Base-by-base conservation (phyloP, 2,329 filamentous ascomycete genomes). In the Curvularia lunata region DNA sequence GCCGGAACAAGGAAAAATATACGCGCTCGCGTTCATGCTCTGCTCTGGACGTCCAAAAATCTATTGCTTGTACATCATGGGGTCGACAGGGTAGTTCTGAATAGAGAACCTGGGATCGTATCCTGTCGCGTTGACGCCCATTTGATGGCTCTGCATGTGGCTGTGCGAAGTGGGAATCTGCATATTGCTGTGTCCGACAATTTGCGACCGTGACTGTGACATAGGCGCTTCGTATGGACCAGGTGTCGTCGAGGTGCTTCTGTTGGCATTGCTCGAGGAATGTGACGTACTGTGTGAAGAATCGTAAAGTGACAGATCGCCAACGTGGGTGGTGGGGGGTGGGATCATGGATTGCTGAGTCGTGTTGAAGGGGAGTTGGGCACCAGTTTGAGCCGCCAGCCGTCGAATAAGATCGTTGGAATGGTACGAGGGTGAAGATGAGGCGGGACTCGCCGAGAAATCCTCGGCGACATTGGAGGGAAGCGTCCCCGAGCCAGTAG, bases 251-350 rank as follows among this genome's bases (percentile, higher is more conserved):
- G 71, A 69, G 40, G 67, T 71, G 55, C 73, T 75, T 19, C 68
- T 57, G 9, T 70, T 68, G 27, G 64, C 70, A 28, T 72, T 74
- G 27, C 66, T 70, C 6, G 73, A 70, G 19, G 72, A 74, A 56
- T 75, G 72, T 28, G 71, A 59, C 40, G 63, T 61, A 48, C 64
- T 74, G 45, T 75, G 73, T 27, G 72, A 65, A 6, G 73, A 61
- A 47, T 74, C 71, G 56, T 76, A 75, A 5, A 75, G 59, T 40
- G 72, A 73, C 47, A 75, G 65, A 48, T 75, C 73, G 42, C 74
- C 73, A 4, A 74, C 70, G 52, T 73, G 72, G 42, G 70, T 71
- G 41, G 68, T 66, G 10, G 74, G 65, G 16, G 68, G 66, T 30
- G 71, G 57, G 13, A 74, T 63, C 50, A 74, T 67, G 41, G 72